Evolutionary conservation across 129 eudicot genomes (phyloP).

Genomic region (Ambrosia artemisiifolia): DNA sequence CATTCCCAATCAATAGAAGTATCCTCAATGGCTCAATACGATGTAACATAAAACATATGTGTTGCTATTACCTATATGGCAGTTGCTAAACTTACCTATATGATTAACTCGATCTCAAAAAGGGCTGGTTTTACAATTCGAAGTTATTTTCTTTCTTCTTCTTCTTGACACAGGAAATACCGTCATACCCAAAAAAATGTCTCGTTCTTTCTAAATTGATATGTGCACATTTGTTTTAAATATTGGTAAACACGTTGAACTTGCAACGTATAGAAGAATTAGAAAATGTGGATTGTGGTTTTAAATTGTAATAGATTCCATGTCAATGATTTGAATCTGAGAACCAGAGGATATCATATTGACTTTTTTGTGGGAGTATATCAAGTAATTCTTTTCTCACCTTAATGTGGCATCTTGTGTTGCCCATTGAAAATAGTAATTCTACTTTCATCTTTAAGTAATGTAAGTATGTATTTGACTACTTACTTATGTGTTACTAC

Average conservation of each 20-base stretch:
- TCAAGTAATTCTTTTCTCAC: background rate
- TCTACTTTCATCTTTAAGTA: background rate
- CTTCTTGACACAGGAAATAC: background rate
- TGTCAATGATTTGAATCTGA: background rate
- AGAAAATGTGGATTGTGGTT: background rate
- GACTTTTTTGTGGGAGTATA: background rate
- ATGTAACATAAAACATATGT: background rate
- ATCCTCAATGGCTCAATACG: background rate
- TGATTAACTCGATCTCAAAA: background rate
- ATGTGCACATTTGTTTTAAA: background rate
- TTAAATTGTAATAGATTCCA: background rate
- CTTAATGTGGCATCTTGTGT: background rate
- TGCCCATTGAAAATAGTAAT: background rate
- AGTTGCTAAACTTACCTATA: background rate
- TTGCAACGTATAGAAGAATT: background rate
- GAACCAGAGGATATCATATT: background rate
- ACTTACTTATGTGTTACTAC: slow-evolving; percentile 11
- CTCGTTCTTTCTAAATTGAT: background rate
- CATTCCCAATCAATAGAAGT: slow-evolving; percentile 7
- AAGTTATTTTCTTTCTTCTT: slow-evolving; percentile 1
- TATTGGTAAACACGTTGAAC: background rate
- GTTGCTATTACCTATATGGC: background rate
- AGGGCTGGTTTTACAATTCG: background rate
- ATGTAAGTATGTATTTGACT: background rate
- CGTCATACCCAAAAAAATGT: background rate